Conservation (phyloP, 345 rosid genomes). For the Ceriops tagal region DNA sequence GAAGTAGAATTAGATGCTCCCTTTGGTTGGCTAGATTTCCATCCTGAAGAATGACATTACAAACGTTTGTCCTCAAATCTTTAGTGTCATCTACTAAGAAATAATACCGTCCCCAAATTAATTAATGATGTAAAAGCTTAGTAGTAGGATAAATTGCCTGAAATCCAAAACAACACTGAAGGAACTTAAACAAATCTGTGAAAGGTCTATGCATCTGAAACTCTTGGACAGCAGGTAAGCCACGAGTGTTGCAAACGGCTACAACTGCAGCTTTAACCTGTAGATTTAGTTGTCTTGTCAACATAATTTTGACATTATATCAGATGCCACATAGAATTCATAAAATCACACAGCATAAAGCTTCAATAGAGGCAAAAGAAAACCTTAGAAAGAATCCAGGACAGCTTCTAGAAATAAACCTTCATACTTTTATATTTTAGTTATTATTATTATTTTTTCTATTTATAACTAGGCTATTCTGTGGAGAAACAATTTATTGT, state of each 20-base stretch:
- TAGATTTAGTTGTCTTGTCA: conserved; percentile 26
- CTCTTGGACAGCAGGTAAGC: conserved; percentile 52
- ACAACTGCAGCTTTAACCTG: conserved; percentile 85
- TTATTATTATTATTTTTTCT: too few species aligned
- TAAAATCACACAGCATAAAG: background rate
- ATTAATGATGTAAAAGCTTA: background rate
- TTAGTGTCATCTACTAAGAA: background rate
- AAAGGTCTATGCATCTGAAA: conserved; percentile 45
- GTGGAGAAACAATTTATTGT: too few species aligned
- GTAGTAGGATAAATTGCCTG: conserved; percentile 49
- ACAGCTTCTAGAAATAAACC: too few species aligned
- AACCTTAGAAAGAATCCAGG: background rate
- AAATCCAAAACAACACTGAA: conserved; percentile 74
- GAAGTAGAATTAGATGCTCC: conserved; percentile 87
- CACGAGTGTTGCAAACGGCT: conserved; percentile 57
- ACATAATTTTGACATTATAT: conserved; percentile 6
- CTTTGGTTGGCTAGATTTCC: conserved; percentile 91
- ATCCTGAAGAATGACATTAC: conserved; percentile 39
- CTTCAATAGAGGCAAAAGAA: background rate
- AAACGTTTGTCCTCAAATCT: conserved; percentile 6
- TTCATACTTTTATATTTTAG: too few species aligned
- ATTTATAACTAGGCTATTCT: too few species aligned
- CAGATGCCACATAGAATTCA: background rate
- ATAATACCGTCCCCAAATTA: background rate
- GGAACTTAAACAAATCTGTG: conserved; percentile 72